Evolutionary conservation across 306 rosid genomes (phyloP).

Genomic region (Trichosanthes truncata): DNA sequence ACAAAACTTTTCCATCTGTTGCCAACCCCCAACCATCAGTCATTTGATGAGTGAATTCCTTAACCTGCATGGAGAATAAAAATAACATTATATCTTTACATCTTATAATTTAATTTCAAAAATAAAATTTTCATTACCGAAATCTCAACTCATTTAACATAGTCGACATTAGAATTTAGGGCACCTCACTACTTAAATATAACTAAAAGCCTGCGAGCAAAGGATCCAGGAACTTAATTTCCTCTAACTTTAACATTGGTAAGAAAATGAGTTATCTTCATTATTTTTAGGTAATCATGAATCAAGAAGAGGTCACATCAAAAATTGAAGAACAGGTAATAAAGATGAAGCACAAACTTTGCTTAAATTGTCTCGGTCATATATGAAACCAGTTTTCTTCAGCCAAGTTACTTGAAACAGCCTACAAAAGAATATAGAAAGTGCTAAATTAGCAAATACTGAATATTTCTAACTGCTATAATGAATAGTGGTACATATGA

Average conservation of each 20-base stretch:
- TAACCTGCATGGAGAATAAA: constrained; percentile 32
- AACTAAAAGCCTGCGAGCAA: background rate
- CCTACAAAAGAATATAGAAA: constrained; percentile 50
- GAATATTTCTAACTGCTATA: background rate
- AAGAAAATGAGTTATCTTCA: background rate
- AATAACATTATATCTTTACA: constrained; percentile 1
- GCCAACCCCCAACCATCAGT: constrained; percentile 96
- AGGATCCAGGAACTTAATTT: background rate
- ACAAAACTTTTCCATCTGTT: constrained; percentile 73
- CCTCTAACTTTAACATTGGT: background rate
- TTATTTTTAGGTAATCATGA: background rate
- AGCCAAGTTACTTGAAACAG: constrained; percentile 76
- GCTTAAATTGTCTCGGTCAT: constrained; percentile 54
- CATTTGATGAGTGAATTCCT: constrained; percentile 64
- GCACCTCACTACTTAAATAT: background rate
- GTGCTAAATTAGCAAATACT: constrained; percentile 20
- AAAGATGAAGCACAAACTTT: constrained; percentile 62
- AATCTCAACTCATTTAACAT: background rate
- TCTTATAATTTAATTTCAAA: background rate
- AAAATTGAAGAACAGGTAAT: constrained; percentile 13
- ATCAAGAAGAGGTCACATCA: constrained; percentile 6
- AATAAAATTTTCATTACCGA: background rate
- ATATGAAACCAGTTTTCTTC: constrained; percentile 64
- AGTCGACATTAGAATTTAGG: background rate
- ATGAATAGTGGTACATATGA: background rate